Base-by-base conservation (phyloP, 305 asterid genomes). In the Coffea humblotiana region DNA sequence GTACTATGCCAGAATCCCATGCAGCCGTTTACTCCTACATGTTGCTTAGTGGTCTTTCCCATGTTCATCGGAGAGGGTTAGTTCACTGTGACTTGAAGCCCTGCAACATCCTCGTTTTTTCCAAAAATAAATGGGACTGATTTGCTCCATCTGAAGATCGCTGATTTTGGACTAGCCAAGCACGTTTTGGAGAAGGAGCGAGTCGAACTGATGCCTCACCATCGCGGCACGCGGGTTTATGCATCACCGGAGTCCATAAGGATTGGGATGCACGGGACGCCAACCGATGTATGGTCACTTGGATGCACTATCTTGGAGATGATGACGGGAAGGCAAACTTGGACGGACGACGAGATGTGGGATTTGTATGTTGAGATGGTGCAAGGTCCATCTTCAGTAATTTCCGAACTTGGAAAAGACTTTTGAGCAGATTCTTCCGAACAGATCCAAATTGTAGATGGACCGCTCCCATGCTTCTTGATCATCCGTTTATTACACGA, bases 41-140 rank as follows among this genome's bases (percentile, higher is more conserved):
- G 78, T 54, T 82, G 47, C 74, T 78, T 10, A 3, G 12, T 0
- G 85, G 85, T 4, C 72, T 78, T 74, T 52, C 47, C 52, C 35
- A 40, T 13, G n/a, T 66, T 66, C 82, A 82, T 45, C 3, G 1
- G 1, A 72, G 66, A 27, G 82, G 78, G 3, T 25, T 73, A 2
- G 75, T 78, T 0, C 82, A 82, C 32, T 82, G 82, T 7, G 82
- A 82, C 37, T 3, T 73, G 21, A 82, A 82, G 47, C 82, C 85
- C 0, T 12, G 61, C 19, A 82, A 82, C 32, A 8, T 78, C 12
- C 79, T 77, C 9, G 23, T 77, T 72, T 82, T n/a, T 82, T 16
- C 79, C 76, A 0, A 2, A n/a, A 2, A 10, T 9, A 0, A 72
- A 51, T 3, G 29, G 32, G n/a, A 4, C 14, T 0, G 58, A 54